Base-by-base conservation (phyloP, 2,329 filamentous ascomycete genomes). In the Magnaporthiopsis poae region DNA sequence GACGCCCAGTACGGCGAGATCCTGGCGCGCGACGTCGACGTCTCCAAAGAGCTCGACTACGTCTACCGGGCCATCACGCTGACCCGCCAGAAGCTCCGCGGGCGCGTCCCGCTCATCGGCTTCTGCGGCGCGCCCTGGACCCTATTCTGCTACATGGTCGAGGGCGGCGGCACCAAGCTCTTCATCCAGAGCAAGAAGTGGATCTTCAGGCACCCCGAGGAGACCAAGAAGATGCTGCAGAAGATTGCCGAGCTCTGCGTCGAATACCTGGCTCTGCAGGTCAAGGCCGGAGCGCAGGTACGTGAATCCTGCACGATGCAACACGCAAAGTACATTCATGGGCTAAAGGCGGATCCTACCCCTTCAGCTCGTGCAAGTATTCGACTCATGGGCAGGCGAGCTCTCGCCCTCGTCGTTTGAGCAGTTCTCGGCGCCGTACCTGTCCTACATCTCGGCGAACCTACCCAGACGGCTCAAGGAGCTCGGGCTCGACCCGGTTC, bases 71-170 rank as follows among this genome's bases (percentile, higher is more conserved):
- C 94, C 25, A 96, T 99, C 70, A 96, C 92, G 0, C 77, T 97
- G 73, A 98, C 95, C 33, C 84, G 95, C 71, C 84, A 91, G 76
- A 97, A 96, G 82, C 80, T 99, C 65, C 84, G 88, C 63, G 95
- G 95, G 0, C 84, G 92, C 62, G 95, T 99, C 39, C 95, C 95
- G 7, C 80, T 99, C 70, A 96, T 96, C 75, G 95, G 95, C 52
- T 99, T 99, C 81, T 97, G 93, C 73, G 95, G 95, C 66, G 93
- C 95, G 9, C 95, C 95, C 0, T 99, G 95, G 92, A 99, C 95
- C 2, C 79, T 99, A 68, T 85, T 99, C 74, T 96, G 94, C 81
- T 99, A 99, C 81, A 99, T 99, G 95, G 92, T 98, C 25, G 95
- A 99, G 79, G 95, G 95, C 21, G 95, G 95, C 63, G 95, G 95